Conservation (phyloP, 768 basidiomycete species). For the Lepiota brunneoincarnata region DNA sequence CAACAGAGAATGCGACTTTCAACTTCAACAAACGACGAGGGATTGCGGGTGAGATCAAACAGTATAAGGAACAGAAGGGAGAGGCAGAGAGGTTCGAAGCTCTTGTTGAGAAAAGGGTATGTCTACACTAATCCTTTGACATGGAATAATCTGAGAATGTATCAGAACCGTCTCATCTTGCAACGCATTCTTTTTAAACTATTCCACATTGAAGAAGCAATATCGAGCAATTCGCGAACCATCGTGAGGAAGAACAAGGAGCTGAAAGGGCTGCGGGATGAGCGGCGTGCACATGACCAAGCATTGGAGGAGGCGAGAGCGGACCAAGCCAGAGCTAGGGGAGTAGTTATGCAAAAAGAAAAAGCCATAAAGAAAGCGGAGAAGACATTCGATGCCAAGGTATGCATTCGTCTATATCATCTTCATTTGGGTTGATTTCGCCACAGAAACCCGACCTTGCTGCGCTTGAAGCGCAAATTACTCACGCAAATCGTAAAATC, state of each 20-base stretch:
- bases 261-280: conserved; percentile 62
- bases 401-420: conserved; percentile 24
- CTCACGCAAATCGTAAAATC: conserved; percentile 77
- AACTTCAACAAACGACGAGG: conserved; percentile 94
- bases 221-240: conserved; percentile 66
- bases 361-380: conserved; percentile 88
- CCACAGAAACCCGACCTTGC: conserved; percentile 83
- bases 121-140: conserved; percentile 20
- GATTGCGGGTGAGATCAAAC: conserved; percentile 92
- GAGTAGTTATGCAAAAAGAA: conserved; percentile 79
- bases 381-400: conserved; percentile 83
- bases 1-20: conserved; percentile 91
- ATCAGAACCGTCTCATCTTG: conserved; percentile 77
- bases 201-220: conserved; percentile 83
- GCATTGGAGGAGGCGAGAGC: conserved; percentile 71
- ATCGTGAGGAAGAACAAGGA: conserved; percentile 75
- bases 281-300: conserved; percentile 69
- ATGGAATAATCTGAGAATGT: background rate
- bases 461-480: conserved; percentile 81
- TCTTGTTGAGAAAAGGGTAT: conserved; percentile 69
- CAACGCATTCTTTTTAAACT: conserved; percentile 84
- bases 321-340: conserved; percentile 76
- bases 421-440: background rate
- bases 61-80: conserved; percentile 94
- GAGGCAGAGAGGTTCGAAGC: conserved; percentile 88